Base-by-base conservation (phyloP, 2,329 filamentous ascomycete species). In the Aspergillus novoparasiticus region DNA sequence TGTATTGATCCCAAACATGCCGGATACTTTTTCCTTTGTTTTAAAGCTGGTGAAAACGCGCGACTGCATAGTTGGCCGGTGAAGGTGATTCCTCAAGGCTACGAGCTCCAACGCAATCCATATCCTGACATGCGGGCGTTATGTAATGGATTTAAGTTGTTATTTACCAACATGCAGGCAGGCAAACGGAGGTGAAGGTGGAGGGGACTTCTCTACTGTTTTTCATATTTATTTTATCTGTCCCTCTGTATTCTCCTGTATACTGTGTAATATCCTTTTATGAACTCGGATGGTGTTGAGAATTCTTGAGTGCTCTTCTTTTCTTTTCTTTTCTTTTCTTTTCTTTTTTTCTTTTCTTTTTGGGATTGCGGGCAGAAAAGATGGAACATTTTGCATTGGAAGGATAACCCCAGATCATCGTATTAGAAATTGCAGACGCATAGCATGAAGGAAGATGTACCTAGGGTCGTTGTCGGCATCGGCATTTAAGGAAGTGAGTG, bases 111-210 rank as follows among this genome's bases (percentile, higher is more conserved):
- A 80, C 91, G 91, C 69, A 91, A 91, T 69, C 87, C 90, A 58
- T 99, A 99, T 76, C 94, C 95, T 0, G 94, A 98, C 73, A 97
- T 98, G 91, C 87, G 90, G 69, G 93, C 93, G 56, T 83, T 99
- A 66, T 97, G 94, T 84, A 99, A 99, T 80, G 95, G 94, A 6
- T 98, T 98, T 85, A 98, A 98, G 84, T 79, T 94, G 73, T 84
- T 94, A 60, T 93, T 93, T 76, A 83, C 84, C 64, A 91, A 89
- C 77, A 84, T 90, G 85, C 80, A 83, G 69, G 74, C 71, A 39
- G 68, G 71, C 16, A 73, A 71, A 66, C 69, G 75, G 41, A 28
- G 36, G 54, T 63, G 34, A 21, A 21, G 43, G 58, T 53, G 53
- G 50, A 59, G 34, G 59, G 30, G 46, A 23, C 60, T 50, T 63